Conservation (phyloP, 2,329 filamentous ascomycete species). For the Plectosphaerella cucumerina region DNA sequence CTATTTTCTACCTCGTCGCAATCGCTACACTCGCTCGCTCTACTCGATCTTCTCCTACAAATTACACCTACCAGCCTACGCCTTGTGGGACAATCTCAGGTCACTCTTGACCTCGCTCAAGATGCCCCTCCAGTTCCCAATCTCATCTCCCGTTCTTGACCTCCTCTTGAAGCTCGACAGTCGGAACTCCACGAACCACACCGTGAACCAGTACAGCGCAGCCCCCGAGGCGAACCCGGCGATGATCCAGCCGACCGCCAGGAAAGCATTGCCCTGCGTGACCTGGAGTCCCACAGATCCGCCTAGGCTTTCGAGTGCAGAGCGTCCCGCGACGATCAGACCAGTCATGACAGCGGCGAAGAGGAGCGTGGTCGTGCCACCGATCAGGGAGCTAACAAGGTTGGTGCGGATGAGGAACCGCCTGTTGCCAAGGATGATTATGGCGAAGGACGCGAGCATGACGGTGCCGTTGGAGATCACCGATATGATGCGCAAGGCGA, state of each 20-base stretch:
- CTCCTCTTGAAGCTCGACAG: slow-evolving; percentile 14
- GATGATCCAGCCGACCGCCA: slow-evolving; percentile 15
- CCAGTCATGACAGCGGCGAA: slow-evolving; percentile 12
- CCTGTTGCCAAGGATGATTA: slow-evolving; percentile 9
- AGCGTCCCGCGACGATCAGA: slow-evolving; percentile 9
- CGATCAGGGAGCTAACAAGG: slow-evolving; percentile 8
- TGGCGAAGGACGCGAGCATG: slow-evolving; percentile 12
- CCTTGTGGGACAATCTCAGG: slow-evolving; percentile 2
- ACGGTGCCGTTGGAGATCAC: slow-evolving; percentile 8
- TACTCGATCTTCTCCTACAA: background rate
- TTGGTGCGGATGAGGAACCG: slow-evolving; percentile 10
- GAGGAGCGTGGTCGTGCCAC: slow-evolving; percentile 2
- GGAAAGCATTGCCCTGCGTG: slow-evolving; percentile 8
- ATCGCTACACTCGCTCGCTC: too few relatives aligned
- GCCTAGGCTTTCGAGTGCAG: slow-evolving; percentile 5
- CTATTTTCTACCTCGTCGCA: too few relatives aligned
- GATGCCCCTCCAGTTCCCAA: slow-evolving; percentile 18
- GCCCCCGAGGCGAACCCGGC: slow-evolving; percentile 9
- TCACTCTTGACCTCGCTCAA: slow-evolving; percentile 15
- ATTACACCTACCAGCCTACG: background rate
- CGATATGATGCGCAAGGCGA: slow-evolving; percentile 14
- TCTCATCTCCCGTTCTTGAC: slow-evolving; percentile 10
- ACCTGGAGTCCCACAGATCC: slow-evolving; percentile 11
- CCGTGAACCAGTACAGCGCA: slow-evolving; percentile 13
- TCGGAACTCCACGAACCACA: slow-evolving; percentile 20